These are phyloP conservation scores for Fusarium compactum DNA, from an alignment of 2,329 filamentous ascomycete species.

Conservation along the genomic window DNA sequence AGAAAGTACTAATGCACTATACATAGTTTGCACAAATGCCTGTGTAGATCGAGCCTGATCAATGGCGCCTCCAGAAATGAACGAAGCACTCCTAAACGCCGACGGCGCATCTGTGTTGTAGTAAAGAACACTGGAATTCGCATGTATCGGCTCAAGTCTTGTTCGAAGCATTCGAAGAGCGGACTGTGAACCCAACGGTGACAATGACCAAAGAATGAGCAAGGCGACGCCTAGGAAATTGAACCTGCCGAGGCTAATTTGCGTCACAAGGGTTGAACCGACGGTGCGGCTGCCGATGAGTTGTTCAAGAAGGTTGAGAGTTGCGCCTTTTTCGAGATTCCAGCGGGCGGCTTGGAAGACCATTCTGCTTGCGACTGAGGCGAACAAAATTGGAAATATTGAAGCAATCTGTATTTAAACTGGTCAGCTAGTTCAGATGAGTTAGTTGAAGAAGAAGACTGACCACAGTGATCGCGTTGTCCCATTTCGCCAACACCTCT, in stretches of 20 bases:
- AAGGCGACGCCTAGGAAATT: background rate
- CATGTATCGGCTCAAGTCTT: background rate
- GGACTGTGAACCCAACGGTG: background rate
- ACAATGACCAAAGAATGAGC: background rate
- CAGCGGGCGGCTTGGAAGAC: conserved; percentile 14
- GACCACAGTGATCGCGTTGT: conserved; percentile 5
- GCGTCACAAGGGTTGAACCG: background rate
- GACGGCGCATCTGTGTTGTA: conserved; percentile 1
- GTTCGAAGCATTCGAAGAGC: background rate
- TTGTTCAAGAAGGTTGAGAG: conserved; percentile 19
- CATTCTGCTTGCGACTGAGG: conserved; percentile 23
- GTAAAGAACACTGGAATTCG: background rate
- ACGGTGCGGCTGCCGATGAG: conserved; percentile 27
- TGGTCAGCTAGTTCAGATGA: background rate
- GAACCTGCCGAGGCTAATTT: background rate
- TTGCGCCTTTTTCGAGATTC: conserved; percentile 22
- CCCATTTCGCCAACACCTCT: background rate
- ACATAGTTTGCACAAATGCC: conserved; percentile 1
- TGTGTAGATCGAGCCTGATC: background rate
- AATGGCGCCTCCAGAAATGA: background rate
- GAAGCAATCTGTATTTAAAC: background rate
- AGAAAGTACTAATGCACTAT: background rate
- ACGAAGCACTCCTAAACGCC: background rate
- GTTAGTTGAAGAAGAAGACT: background rate
- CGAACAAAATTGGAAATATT: conserved; percentile 29